Evolutionary conservation across 345 rosid species (phyloP).

Genomic region (Populus euphratica): DNA sequence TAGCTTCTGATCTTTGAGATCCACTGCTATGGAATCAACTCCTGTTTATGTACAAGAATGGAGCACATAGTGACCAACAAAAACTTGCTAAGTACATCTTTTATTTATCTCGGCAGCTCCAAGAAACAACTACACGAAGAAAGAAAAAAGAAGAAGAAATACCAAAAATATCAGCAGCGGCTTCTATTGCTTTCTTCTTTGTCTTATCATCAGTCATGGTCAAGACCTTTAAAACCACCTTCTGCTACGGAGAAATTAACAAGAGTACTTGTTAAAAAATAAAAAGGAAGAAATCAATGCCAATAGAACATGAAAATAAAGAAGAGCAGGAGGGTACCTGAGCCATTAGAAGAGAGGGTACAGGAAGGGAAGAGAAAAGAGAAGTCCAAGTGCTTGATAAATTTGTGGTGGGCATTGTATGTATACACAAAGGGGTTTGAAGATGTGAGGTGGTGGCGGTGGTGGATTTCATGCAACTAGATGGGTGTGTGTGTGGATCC

Average conservation of each 20-base stretch:
- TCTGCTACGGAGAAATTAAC: conserved; percentile 33
- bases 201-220: conserved; percentile 93
- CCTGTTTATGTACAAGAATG: conserved; percentile 30
- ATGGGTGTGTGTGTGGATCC: background rate
- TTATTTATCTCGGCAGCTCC: background rate
- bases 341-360: conserved; percentile 40
- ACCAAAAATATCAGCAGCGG: conserved; percentile 88
- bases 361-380: background rate
- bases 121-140: too few relatives aligned
- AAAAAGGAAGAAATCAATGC: background rate
- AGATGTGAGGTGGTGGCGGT: background rate
- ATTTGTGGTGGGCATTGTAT: background rate
- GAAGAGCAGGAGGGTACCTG: conserved; percentile 36
- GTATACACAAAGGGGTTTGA: background rate
- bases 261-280: too few relatives aligned
- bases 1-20: conserved; percentile 82
- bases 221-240: conserved; percentile 73
- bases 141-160: background rate
- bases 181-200: conserved; percentile 86
- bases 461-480: background rate
- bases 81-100: background rate
- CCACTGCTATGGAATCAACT: conserved; percentile 87
- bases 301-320: background rate
- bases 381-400: background rate
- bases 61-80: too few relatives aligned